A percentile compares a stretch with the other conserved stretches of the same genome.
Evolutionary conservation across 192 early-diverging fungal species (phyloP).

Genomic region (Obelidium mucronatum): DNA sequence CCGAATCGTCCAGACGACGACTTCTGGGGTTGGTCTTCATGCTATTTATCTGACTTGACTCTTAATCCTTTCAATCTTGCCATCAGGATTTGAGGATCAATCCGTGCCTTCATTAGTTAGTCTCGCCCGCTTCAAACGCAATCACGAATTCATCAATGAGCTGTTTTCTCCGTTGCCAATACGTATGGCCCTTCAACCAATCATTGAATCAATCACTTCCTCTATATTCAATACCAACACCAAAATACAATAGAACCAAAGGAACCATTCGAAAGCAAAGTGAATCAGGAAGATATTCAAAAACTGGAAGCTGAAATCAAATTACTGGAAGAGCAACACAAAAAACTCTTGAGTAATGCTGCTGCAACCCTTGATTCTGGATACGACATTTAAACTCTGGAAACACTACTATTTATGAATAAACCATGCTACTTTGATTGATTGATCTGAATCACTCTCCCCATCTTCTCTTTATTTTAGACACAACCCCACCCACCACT

Average conservation of each 20-base stretch:
- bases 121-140: constrained; percentile 57
- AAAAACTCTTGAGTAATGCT: constrained; percentile 20
- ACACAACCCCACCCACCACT: background rate
- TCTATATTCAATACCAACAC: background rate
- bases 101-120: constrained; percentile 31
- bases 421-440: no score
- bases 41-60: background rate
- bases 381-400: no score
- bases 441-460: no score
- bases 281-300: constrained; percentile 8
- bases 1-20: background rate
- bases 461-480: no score
- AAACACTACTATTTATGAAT: no score
- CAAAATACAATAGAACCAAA: background rate
- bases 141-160: constrained; percentile 53
- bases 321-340: constrained; percentile 15
- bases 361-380: no score
- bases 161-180: constrained; percentile 47
- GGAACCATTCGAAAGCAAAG: constrained; percentile 5
- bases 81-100: constrained; percentile 30
- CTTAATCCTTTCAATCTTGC: background rate
- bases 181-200: no score
- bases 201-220: no score
- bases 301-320: constrained; percentile 24
- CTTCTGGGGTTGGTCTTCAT: background rate